Percentiles rank a stretch among this genome's conserved stretches.
These are phyloP conservation scores for Lepiota venenata DNA, from an alignment of 768 basidiomycete genomes.

Conservation along the genomic window DNA sequence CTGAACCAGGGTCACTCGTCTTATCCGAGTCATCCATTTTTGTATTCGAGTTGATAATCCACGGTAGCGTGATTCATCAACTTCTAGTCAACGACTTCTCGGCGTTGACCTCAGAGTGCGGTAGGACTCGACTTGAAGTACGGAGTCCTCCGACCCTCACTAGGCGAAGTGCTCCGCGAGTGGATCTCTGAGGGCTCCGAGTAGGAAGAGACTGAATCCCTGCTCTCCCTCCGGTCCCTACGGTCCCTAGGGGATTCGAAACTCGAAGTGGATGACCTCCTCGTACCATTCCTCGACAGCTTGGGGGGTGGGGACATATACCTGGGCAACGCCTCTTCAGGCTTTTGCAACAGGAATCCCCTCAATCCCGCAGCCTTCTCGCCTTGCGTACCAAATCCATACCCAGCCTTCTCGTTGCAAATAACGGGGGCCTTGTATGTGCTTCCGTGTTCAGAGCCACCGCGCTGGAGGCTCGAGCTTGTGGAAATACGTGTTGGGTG, in stretches of 20 bases:
- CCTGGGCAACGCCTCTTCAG: slow-evolving; percentile 58
- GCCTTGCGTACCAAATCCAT: slow-evolving; percentile 79
- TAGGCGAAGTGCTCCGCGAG: background rate
- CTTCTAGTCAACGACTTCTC: background rate
- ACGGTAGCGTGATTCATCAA: background rate
- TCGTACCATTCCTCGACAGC: slow-evolving; percentile 12
- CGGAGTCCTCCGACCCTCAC: slow-evolving; percentile 5
- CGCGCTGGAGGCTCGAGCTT: background rate
- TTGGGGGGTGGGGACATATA: slow-evolving; percentile 37
- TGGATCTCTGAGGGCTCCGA: background rate
- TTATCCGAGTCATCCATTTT: background rate
- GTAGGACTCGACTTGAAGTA: slow-evolving; percentile 16
- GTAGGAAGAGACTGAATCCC: background rate
- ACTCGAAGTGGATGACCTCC: slow-evolving; percentile 10
- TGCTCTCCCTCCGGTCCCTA: slow-evolving; percentile 8
- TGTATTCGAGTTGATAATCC: background rate
- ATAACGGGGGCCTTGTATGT: slow-evolving; percentile 4
- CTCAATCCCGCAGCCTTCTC: slow-evolving; percentile 67
- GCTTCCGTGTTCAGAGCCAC: slow-evolving; percentile 5
- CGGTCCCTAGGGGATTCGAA: slow-evolving; percentile 5
- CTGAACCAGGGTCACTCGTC: background rate
- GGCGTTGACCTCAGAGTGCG: background rate
- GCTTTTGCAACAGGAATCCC: slow-evolving; percentile 62
- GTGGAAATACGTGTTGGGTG: background rate
- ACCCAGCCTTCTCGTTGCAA: slow-evolving; percentile 40